Base-by-base conservation (phyloP, 2,329 filamentous ascomycete species). In the Helotiales sp. region DNA sequence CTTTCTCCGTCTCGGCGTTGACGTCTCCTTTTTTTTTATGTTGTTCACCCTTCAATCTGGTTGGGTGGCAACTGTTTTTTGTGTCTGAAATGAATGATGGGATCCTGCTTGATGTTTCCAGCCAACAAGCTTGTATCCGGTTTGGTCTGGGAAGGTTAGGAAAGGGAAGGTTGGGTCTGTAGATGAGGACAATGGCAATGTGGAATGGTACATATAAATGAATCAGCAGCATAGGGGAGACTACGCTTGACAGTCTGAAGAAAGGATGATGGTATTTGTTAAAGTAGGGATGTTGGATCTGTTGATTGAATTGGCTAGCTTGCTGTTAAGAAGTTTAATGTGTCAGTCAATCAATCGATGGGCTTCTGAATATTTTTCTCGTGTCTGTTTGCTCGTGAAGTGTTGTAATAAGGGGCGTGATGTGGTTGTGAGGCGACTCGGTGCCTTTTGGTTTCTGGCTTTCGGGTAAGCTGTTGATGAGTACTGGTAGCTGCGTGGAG, bases 201-300 rank as follows among this genome's bases (percentile, higher is more conserved):
- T n/a, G 52, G 27, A 54, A 47, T 42, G 29, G 27, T 40, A 30
- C 29, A 22, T 27, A 29, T 38, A n/a, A 15, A 24, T 42, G 38
- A 22, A 24, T 24, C 22, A 19, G 24, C 38, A 40, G 34, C 12
- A 22, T 34, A 55, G 30, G 46, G 19, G 33, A 49, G 57, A 55
- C 57, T 59, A 59, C 57, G 52, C 48, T 59, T 55, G 52, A 58
- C 51, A 58, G 55, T 58, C 55, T 58, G 12, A n/a, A 9, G 36
- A 40, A 19, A 24, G 36, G 22, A 34, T n/a, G 3, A 6, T 31
- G 31, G 17, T 25, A 44, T 24, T 38, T 25, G 22, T 33, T n/a
- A n/a, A n/a, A n/a, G n/a, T n/a, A n/a, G n/a, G 25, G 44, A 36
- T 46, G 31, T 34, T 34, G 31, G 31, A 34, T 34, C n/a, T 10